A percentile compares a stretch with the other conserved stretches of the same genome.
phyloP scores from a whole-genome alignment of 1,284 basidiomycete genomes.

The Tetrapyrgos nigripes region DNA sequence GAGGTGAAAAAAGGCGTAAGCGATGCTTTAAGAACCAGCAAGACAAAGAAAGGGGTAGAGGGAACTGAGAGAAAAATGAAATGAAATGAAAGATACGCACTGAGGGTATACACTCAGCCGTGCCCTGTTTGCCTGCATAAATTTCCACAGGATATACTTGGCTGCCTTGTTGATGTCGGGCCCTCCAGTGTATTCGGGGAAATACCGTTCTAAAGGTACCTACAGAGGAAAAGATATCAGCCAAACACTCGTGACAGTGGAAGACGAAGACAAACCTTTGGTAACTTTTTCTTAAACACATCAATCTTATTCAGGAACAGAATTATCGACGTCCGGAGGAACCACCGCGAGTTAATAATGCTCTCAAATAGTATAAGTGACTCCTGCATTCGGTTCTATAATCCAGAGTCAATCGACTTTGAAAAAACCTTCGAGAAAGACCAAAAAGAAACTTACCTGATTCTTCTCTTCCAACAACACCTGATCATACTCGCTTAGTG shows the following conservation, averaged over 20 bases:
- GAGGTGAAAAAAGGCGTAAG: slow-evolving; percentile 6
- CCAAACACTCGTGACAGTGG: background rate
- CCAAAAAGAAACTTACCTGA: slow-evolving; percentile 57
- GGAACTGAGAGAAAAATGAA: slow-evolving; percentile 11
- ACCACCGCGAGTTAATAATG: slow-evolving; percentile 66
- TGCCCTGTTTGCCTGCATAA: slow-evolving; percentile 77
- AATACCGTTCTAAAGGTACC: background rate
- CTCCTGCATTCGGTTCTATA: slow-evolving; percentile 80
- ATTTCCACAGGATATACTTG: slow-evolving; percentile 97
- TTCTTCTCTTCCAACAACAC: slow-evolving; percentile 59
- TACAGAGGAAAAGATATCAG: background rate
- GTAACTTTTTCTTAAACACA: slow-evolving; percentile 76
- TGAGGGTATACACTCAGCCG: slow-evolving; percentile 5
- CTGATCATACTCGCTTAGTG: slow-evolving; percentile 86
- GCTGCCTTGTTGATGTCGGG: slow-evolving; percentile 97
- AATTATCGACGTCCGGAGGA: slow-evolving; percentile 75
- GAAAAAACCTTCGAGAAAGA: background rate
- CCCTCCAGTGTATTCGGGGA: slow-evolving; percentile 84
- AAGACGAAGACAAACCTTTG: background rate
- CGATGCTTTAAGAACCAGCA: too few relatives aligned
- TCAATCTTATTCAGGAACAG: slow-evolving; percentile 81
- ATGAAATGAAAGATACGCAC: slow-evolving; percentile 1
- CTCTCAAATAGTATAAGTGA: slow-evolving; percentile 81
- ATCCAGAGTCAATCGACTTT: background rate
- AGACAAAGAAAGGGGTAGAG: too few relatives aligned